Conservation (phyloP, 2,329 filamentous ascomycete species). For the Ophiobolus disseminans region DNA sequence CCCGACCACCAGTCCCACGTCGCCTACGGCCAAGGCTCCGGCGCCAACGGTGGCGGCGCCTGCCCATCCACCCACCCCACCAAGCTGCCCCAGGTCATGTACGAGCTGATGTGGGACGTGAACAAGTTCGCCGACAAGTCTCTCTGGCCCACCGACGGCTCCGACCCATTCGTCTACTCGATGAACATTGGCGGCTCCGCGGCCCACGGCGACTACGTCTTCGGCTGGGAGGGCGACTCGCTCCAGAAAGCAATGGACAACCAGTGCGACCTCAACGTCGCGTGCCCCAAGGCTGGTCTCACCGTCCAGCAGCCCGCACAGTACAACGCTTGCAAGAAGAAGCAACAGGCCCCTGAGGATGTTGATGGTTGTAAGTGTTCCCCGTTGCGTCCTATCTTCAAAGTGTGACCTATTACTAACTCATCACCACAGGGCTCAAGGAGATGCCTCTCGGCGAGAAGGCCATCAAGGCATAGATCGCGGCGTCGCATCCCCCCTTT, state of each 20-base stretch:
- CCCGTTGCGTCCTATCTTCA: neutral
- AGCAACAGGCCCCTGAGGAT: conserved; percentile 41
- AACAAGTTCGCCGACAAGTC: conserved; percentile 38
- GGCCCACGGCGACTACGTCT: conserved; percentile 51
- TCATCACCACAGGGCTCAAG: conserved; percentile 32
- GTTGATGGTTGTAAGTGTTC: conserved; percentile 42
- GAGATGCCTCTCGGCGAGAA: conserved; percentile 33
- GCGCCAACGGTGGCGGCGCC: conserved; percentile 56
- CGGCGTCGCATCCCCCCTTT: neutral
- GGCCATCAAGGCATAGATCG: conserved; percentile 33
- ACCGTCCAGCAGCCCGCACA: conserved; percentile 32
- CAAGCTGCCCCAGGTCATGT: conserved; percentile 47
- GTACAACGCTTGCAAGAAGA: conserved; percentile 44
- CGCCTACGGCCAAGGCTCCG: conserved; percentile 54
- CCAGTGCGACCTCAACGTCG: conserved; percentile 46
- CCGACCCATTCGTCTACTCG: conserved; percentile 41
- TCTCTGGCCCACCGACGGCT: conserved; percentile 43
- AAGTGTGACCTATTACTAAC: conserved; percentile 12
- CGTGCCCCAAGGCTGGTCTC: conserved; percentile 41
- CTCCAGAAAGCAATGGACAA: conserved; percentile 53
- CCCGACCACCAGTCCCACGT: conserved; percentile 52
- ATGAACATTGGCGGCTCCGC: conserved; percentile 45
- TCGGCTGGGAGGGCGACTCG: conserved; percentile 55
- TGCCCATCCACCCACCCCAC: conserved; percentile 52
- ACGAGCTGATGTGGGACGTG: conserved; percentile 47